Percentiles rank a stretch among this genome's conserved stretches.
These are phyloP conservation scores for Globisporangium megalacanthum DNA, from an alignment of 352 stramenopile genomes.

Conservation along the genomic window DNA sequence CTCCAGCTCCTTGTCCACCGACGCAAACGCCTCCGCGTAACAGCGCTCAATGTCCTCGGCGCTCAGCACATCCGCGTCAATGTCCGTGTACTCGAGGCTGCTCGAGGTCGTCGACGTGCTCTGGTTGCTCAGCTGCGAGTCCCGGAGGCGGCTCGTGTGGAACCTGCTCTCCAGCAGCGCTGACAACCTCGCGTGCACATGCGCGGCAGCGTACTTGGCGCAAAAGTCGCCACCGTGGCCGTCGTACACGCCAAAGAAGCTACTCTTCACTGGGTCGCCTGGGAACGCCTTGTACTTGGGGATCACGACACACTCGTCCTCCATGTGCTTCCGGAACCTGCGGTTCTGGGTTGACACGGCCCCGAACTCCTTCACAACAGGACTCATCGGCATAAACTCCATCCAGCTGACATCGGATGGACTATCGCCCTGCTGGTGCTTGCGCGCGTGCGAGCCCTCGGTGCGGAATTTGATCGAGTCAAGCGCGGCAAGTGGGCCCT, in stretches of 20 bases:
- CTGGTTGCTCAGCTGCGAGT: constrained; percentile 33
- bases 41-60: constrained; percentile 55
- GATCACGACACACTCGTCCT: constrained; percentile 79
- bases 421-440: constrained; percentile 11
- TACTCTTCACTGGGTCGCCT: constrained; percentile 53
- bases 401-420: constrained; percentile 18
- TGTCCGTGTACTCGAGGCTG: constrained; percentile 24
- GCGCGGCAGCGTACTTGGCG: constrained; percentile 68
- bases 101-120: constrained; percentile 48
- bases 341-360: constrained; percentile 79
- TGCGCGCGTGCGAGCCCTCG: constrained; percentile 5
- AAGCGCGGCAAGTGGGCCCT: not conserved
- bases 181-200: constrained; percentile 56
- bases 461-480: constrained; percentile 11
- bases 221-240: constrained; percentile 77
- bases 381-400: constrained; percentile 23
- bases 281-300: constrained; percentile 55
- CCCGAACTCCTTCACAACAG: constrained; percentile 58
- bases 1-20: constrained; percentile 58
- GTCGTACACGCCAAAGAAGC: constrained; percentile 83
- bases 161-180: constrained; percentile 37
- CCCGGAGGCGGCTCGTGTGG: constrained; percentile 22
- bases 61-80: constrained; percentile 42
- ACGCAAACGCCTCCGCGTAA: constrained; percentile 53
- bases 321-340: constrained; percentile 75